Conservation (phyloP, 2,329 filamentous ascomycete genomes). For the Exophiala spinifera region DNA sequence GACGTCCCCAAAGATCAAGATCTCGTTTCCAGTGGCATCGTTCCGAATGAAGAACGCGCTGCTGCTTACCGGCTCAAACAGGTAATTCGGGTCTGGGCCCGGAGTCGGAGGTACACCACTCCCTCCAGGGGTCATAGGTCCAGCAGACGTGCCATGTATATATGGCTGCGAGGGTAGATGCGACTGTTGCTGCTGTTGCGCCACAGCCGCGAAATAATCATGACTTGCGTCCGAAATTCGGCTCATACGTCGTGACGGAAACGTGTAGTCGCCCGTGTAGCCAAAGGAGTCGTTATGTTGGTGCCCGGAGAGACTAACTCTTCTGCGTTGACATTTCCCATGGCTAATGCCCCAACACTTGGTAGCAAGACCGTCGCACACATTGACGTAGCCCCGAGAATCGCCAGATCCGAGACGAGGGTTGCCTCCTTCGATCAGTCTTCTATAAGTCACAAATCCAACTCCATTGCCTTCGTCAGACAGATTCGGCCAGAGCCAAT, state of each 20-base stretch:
- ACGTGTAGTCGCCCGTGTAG: constrained; percentile 46
- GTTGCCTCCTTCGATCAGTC: constrained; percentile 84
- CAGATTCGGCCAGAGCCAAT: constrained; percentile 95
- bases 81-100: constrained; percentile 34
- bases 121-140: constrained; percentile 20
- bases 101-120: constrained; percentile 29
- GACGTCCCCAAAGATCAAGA: constrained; percentile 93
- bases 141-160: constrained; percentile 8
- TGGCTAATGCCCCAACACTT: constrained; percentile 86
- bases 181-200: constrained; percentile 22
- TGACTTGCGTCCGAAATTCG: constrained; percentile 28
- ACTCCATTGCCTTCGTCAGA: constrained; percentile 95
- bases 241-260: constrained; percentile 36
- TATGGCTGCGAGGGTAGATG: constrained; percentile 4
- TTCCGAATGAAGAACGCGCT: constrained; percentile 92
- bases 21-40: constrained; percentile 65
- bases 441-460: constrained; percentile 84
- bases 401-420: constrained; percentile 77
- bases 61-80: constrained; percentile 60
- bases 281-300: constrained; percentile 53
- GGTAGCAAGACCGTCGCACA: constrained; percentile 84
- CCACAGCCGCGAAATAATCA: constrained; percentile 27
- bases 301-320: constrained; percentile 50
- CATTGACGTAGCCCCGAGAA: constrained; percentile 77
- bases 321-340: constrained; percentile 77